phyloP scores from a whole-genome alignment of 148 eudicot species.

The Camellia granthamiana region DNA sequence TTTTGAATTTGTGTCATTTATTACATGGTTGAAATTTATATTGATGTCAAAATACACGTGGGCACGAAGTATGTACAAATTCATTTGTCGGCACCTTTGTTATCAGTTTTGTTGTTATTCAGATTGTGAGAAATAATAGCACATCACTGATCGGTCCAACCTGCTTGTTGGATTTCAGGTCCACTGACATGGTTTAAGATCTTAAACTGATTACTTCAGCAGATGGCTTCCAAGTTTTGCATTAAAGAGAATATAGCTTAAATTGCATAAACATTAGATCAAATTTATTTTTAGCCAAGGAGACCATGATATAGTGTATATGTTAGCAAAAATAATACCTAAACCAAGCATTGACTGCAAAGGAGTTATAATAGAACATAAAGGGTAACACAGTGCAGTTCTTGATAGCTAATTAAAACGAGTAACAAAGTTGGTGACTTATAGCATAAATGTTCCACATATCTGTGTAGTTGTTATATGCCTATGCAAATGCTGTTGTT shows the following conservation, averaged over 20 bases:
- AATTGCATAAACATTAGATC: neutral
- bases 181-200: neutral
- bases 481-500: too few relatives aligned
- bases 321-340: neutral
- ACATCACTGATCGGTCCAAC: neutral
- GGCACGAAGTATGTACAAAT: neutral
- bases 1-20: neutral
- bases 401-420: neutral
- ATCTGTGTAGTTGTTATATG: neutral
- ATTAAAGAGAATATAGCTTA: neutral
- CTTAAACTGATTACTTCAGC: neutral
- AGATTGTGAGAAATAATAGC: neutral
- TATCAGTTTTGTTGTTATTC: conserved; percentile 9
- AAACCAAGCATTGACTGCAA: neutral
- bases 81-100: neutral
- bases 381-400: too few relatives aligned
- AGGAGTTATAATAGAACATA: too few relatives aligned
- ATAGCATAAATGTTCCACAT: neutral
- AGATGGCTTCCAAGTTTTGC: neutral
- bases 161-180: neutral
- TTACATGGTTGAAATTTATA: neutral
- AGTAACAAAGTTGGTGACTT: neutral
- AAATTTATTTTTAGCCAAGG: neutral
- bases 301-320: neutral
- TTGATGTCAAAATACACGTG: neutral